These are phyloP conservation scores for Zostera marina DNA, from an alignment of 116 monocot species.

Conservation along the genomic window DNA sequence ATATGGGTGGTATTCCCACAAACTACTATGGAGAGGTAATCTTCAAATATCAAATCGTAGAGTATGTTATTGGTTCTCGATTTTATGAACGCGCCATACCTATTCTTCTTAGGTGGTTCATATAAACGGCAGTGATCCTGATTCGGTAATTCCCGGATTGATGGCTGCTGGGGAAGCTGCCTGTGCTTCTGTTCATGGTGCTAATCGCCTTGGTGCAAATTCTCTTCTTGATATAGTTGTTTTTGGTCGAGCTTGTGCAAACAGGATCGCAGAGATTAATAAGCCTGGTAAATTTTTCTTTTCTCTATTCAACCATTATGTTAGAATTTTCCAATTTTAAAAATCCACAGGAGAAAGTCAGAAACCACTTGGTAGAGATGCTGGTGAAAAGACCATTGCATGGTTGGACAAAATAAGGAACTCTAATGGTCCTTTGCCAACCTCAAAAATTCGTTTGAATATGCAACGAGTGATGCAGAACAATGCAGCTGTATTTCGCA, in stretches of 20 bases:
- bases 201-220: constrained; percentile 97
- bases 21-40: constrained; percentile 71
- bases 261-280: constrained; percentile 67
- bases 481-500: constrained; percentile 97
- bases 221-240: constrained; percentile 98
- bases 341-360: constrained; percentile 49
- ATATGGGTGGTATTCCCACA: constrained; percentile 86
- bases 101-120: constrained; percentile 36
- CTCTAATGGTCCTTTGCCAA: constrained; percentile 72
- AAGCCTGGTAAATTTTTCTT: constrained; percentile 53
- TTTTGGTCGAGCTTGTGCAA: constrained; percentile 98
- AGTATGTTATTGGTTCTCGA: background rate
- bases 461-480: constrained; percentile 99
- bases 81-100: background rate
- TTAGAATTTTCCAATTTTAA: background rate
- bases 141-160: constrained; percentile 57
- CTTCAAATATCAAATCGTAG: background rate
- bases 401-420: constrained; percentile 92
- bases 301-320: background rate
- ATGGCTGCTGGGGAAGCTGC: constrained; percentile 80
- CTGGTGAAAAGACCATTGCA: constrained; percentile 85
- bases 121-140: constrained; percentile 50
- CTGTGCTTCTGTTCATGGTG: constrained; percentile 93
- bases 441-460: constrained; percentile 85
- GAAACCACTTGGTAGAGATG: constrained; percentile 67